Conservation (phyloP, 148 eudicot genomes). For the Camellia granthamiana region DNA sequence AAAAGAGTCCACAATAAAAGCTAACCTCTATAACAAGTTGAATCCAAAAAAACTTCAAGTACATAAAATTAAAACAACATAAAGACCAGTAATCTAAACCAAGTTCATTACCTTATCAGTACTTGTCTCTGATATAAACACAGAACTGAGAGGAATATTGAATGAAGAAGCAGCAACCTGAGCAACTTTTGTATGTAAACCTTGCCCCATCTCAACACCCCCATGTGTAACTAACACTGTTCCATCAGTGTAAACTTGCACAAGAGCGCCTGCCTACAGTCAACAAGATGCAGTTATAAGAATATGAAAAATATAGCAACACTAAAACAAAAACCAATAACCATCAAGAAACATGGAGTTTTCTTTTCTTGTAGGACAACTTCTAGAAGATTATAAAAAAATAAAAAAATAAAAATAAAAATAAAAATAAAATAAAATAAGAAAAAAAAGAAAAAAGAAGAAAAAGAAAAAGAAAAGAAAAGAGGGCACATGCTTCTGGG, state of each 20-base stretch:
- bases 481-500: not conserved
- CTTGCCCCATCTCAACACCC: slow-evolving; percentile 99
- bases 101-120: slow-evolving; percentile 80
- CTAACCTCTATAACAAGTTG: not conserved
- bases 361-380: not conserved
- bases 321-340: not conserved
- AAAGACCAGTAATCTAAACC: not conserved
- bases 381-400: not conserved
- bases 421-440: no score
- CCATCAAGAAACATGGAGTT: not conserved
- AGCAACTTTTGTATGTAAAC: slow-evolving; percentile 96
- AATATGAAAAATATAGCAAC: not conserved
- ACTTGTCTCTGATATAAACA: slow-evolving; percentile 97
- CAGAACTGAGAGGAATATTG: slow-evolving; percentile 77
- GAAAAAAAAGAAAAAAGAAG: no score
- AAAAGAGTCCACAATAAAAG: not conserved
- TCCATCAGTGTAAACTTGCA: slow-evolving; percentile 97
- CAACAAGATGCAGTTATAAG: not conserved
- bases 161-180: slow-evolving; percentile 96
- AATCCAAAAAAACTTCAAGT: not conserved
- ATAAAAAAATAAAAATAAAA: no score
- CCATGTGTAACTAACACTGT: slow-evolving; percentile 97
- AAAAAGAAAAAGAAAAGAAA: no score
- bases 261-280: slow-evolving; percentile 93
- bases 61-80: not conserved